phyloP scores from a whole-genome alignment of 306 rosid species.

The Prunus mira region DNA sequence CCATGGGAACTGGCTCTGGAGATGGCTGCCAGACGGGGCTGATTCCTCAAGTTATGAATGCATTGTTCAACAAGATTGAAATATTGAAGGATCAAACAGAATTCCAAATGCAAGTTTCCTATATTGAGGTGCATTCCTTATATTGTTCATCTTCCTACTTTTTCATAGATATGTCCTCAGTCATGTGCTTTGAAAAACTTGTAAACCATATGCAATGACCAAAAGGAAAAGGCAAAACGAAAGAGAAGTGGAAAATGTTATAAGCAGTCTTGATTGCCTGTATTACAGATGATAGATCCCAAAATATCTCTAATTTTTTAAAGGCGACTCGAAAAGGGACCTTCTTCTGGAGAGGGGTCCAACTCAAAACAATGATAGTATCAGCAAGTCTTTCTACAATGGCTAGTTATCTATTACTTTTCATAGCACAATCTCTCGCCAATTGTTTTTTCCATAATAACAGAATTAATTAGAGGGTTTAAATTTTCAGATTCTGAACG shows the following conservation, averaged over 20 bases:
- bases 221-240: neutral
- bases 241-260: neutral
- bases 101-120: constrained; percentile 79
- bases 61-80: constrained; percentile 69
- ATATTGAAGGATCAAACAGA: constrained; percentile 61
- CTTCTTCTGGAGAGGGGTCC: neutral
- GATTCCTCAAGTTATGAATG: constrained; percentile 68
- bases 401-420: constrained; percentile 8
- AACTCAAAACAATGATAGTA: constrained; percentile 15
- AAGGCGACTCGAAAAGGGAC: neutral
- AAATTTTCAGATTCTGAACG: constrained; percentile 63
- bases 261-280: constrained; percentile 1
- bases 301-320: constrained; percentile 9
- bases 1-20: constrained; percentile 79
- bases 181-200: neutral
- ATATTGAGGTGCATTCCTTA: constrained; percentile 57
- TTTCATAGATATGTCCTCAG: neutral
- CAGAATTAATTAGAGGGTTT: constrained; percentile 29
- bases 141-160: neutral
- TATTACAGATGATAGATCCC: neutral
- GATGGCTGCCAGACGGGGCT: constrained; percentile 52
- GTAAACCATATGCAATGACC: neutral
- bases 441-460: neutral
- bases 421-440: constrained; percentile 5
- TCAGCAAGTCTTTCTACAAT: constrained; percentile 9